Conservation (phyloP, 1,284 basidiomycete genomes). For the Gomphus bonarii region DNA sequence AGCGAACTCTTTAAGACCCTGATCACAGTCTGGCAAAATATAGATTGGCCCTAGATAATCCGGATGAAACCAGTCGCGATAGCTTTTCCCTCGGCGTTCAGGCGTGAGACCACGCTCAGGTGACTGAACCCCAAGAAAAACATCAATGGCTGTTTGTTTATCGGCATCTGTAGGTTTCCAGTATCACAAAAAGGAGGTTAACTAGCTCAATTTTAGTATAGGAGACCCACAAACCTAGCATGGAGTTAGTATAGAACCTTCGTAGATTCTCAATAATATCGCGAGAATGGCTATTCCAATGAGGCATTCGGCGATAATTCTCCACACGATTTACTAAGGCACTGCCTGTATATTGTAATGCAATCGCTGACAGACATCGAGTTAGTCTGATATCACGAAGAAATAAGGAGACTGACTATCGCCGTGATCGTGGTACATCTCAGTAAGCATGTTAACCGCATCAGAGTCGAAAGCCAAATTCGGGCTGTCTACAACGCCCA, state of each 20-base stretch:
- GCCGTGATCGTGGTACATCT: constrained; percentile 98
- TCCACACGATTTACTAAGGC: constrained; percentile 96
- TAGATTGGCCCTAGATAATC: constrained; percentile 60
- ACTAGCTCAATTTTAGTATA: not conserved
- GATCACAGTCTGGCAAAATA: constrained; percentile 42
- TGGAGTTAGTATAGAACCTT: constrained; percentile 92
- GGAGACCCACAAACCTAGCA: constrained; percentile 50
- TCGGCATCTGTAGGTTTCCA: constrained; percentile 63
- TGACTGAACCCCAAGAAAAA: constrained; percentile 79
- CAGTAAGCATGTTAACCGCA: constrained; percentile 93
- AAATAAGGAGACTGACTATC: constrained; percentile 52
- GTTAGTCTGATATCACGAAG: not conserved
- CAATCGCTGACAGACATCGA: constrained; percentile 55
- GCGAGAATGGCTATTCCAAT: constrained; percentile 96
- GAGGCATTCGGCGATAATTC: constrained; percentile 90
- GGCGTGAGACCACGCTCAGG: constrained; percentile 31
- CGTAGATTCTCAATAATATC: constrained; percentile 96
- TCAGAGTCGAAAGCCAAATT: constrained; percentile 90
- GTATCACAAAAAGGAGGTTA: not conserved
- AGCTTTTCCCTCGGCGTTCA: constrained; percentile 28
- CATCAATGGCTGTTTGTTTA: constrained; percentile 95
- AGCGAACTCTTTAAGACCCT: constrained; percentile 47
- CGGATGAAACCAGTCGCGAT: constrained; percentile 75
- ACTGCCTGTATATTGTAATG: constrained; percentile 93
- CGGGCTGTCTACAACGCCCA: constrained; percentile 80